Base-by-base conservation (phyloP, 2,329 filamentous ascomycete genomes). In the Pyrenochaeta sp. region DNA sequence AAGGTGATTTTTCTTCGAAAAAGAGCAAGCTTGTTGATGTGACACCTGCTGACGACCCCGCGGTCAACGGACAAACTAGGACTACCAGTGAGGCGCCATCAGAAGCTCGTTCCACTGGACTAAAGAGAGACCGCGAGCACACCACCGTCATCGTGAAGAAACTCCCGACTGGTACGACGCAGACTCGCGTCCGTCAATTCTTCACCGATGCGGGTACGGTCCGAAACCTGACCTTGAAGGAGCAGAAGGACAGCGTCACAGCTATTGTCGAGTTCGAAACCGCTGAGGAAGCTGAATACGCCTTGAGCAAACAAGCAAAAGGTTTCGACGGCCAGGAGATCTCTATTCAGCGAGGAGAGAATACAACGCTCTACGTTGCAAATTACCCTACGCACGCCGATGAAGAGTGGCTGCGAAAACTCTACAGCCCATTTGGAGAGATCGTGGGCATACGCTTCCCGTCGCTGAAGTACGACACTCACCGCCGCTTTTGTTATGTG, bases 401-500 rank as follows among this genome's bases (percentile, higher is more conserved):
- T 61, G 87, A 92, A 57, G 71, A 75, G 3, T 89, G 83, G 59
- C 80, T 94, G 15, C 82, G 82, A 27, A 71, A 82, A 23, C 72
- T 93, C 3, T 93, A 93, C 42, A 44, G 42, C 30, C 68, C 77
- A 44, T 93, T 86, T 61, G 94, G 94, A 29, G 84, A 93, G 29
- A 86, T 99, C 41, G 79, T 96, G 41, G 89, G 87, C 61, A 81
- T 97, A 38, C 87, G 94, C 15, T 94, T 94, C 74, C 94, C 94
- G 2, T 96, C 90, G 43, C 81, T 99, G 37, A 95, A 95, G 68
- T 91, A 82, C 70, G 93, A 96, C 62, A 86, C 87, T 2, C 86
- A 89, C 58, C 89, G 94, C 21, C 87, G 94, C 17, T 99, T 99
- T 74, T 96, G 92, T 75, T 99, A 99, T 69, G 80, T 96, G 6